These are phyloP conservation scores for Ilyonectria mors-panacis DNA, from an alignment of 2,329 filamentous ascomycete genomes.

Conservation along the genomic window DNA sequence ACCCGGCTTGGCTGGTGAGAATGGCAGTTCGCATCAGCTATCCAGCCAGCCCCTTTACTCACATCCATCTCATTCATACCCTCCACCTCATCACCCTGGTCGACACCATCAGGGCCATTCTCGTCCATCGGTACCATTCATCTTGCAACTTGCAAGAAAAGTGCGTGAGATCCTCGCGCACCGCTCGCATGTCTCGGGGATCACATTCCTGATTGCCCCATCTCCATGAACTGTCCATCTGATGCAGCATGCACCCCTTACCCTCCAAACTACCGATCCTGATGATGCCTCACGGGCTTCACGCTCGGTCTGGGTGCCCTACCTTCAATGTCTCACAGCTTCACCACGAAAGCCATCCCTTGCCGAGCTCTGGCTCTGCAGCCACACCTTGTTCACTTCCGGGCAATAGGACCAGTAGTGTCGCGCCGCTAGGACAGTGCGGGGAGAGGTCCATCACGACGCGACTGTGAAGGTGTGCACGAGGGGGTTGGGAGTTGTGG, in stretches of 20 bases:
- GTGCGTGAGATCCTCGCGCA: conserved; percentile 17
- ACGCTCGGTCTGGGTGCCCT: conserved; percentile 19
- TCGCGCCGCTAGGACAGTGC: conserved; percentile 35
- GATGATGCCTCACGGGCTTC: conserved; percentile 15
- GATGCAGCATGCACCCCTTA: conserved; percentile 23
- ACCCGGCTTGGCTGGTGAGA: not conserved
- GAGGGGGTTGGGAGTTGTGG: conserved; percentile 30
- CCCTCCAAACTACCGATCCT: conserved; percentile 31
- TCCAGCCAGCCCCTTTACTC: conserved; percentile 22
- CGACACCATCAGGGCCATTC: conserved; percentile 11
- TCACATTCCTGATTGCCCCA: conserved; percentile 25
- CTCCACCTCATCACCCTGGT: conserved; percentile 17
- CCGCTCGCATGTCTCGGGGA: conserved; percentile 23
- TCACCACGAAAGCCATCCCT: conserved; percentile 21
- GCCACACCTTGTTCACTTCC: conserved; percentile 35
- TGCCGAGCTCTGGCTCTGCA: conserved; percentile 20
- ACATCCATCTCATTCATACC: conserved; percentile 17
- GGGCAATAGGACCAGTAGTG: conserved; percentile 32
- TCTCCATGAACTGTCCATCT: conserved; percentile 35
- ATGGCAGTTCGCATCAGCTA: not conserved
- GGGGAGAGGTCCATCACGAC: conserved; percentile 26
- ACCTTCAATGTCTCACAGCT: conserved; percentile 37
- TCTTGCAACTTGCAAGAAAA: not conserved
- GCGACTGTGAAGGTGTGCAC: conserved; percentile 32
- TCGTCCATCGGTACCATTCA: conserved; percentile 6